A percentile compares a stretch with the other conserved stretches of the same genome.
phyloP scores from a whole-genome alignment of 306 rosid genomes.

The Rosa multiflora region DNA sequence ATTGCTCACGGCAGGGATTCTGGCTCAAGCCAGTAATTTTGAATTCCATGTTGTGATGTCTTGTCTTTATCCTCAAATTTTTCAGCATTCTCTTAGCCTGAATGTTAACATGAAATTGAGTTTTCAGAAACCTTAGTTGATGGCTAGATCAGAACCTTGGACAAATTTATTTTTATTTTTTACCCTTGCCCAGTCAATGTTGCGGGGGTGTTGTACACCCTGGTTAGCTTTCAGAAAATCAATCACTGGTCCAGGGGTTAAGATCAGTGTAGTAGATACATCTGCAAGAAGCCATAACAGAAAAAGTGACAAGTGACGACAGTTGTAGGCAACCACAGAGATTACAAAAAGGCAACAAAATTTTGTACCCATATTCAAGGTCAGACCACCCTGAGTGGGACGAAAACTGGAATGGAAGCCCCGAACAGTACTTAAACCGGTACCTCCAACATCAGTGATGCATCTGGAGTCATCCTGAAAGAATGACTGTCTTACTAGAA shows the following conservation, averaged over 20 bases:
- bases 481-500: slow-evolving; percentile 83
- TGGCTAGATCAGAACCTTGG: slow-evolving; percentile 10
- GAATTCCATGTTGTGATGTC: slow-evolving; percentile 58
- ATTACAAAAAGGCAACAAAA: slow-evolving; percentile 15
- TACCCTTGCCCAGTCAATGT: slow-evolving; percentile 86
- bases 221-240: slow-evolving; percentile 62
- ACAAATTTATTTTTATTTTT: too few species aligned
- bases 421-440: slow-evolving; percentile 53
- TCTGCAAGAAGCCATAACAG: slow-evolving; percentile 43
- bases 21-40: slow-evolving; percentile 83
- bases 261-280: slow-evolving; percentile 75
- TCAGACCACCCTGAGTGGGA: slow-evolving; percentile 59
- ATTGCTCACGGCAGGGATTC: slow-evolving; percentile 76
- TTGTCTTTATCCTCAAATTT: slow-evolving; percentile 65
- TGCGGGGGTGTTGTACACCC: slow-evolving; percentile 60
- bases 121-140: slow-evolving; percentile 9
- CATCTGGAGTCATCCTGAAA: slow-evolving; percentile 61
- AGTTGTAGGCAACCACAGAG: slow-evolving; percentile 11
- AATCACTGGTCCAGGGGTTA: slow-evolving; percentile 77
- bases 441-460: slow-evolving; percentile 66
- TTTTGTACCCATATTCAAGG: slow-evolving; percentile 76
- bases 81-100: slow-evolving; percentile 85
- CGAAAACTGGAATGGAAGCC: slow-evolving; percentile 91
- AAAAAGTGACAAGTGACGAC: neutral
- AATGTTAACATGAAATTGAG: slow-evolving; percentile 27